A percentile compares a stretch with the other conserved stretches of the same genome.
phyloP scores from a whole-genome alignment of 2,329 filamentous ascomycete genomes.

The Cylindrodendrum hubeiense region DNA sequence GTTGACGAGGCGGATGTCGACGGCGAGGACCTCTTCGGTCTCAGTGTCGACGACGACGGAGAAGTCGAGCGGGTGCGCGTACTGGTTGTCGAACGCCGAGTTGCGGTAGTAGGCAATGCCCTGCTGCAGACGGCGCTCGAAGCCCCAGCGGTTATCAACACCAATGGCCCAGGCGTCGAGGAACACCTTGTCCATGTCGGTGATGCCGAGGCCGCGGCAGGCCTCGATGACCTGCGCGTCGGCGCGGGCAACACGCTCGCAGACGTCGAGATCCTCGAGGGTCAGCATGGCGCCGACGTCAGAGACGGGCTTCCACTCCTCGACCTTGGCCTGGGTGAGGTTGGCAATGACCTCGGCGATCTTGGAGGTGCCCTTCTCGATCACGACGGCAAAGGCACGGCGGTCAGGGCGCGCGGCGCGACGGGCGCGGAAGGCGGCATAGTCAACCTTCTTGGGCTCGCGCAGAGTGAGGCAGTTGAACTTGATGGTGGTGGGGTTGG shows the following conservation, averaged over 20 bases:
- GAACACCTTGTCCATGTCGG: constrained; percentile 87
- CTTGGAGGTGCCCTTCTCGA: constrained; percentile 54
- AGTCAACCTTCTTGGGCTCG: constrained; percentile 73
- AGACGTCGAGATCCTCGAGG: constrained; percentile 83
- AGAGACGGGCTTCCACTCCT: constrained; percentile 60
- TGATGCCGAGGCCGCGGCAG: constrained; percentile 79
- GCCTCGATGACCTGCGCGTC: constrained; percentile 83
- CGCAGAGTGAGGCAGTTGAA: constrained; percentile 76
- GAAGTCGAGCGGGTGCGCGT: constrained; percentile 68
- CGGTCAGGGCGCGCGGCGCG: constrained; percentile 62
- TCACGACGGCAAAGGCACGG: constrained; percentile 62
- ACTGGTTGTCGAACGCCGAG: constrained; percentile 75
- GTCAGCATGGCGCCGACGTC: constrained; percentile 70
- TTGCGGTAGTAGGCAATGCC: constrained; percentile 86
- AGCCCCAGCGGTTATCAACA: constrained; percentile 83
- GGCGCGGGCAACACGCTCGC: constrained; percentile 75
- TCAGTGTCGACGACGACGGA: constrained; percentile 59
- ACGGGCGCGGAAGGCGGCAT: constrained; percentile 69
- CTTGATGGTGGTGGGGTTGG: constrained; percentile 49
- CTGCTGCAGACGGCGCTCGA: constrained; percentile 78
- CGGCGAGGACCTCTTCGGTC: constrained; percentile 61
- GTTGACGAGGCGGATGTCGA: constrained; percentile 56
- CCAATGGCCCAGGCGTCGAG: constrained; percentile 90
- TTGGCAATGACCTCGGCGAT: constrained; percentile 66
- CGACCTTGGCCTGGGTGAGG: constrained; percentile 54